Percentiles rank a stretch among this genome's conserved stretches.
Conservation (phyloP, 1,284 basidiomycete genomes). For the Sanghuangporus weigelae region DNA sequence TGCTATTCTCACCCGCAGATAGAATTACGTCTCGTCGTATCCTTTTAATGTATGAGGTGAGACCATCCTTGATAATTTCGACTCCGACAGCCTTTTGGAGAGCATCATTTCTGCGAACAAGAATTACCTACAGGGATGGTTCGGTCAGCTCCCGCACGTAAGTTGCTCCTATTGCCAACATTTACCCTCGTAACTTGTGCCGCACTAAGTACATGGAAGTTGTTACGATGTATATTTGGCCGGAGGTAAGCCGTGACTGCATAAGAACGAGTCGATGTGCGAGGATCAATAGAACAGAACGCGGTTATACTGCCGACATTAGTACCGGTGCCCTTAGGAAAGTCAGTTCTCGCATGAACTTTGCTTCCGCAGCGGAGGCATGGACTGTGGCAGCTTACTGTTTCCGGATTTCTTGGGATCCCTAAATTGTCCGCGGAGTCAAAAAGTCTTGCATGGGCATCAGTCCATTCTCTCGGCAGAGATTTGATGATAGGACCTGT, state of each 20-base stretch:
- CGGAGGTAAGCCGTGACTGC: background rate
- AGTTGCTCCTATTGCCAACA: background rate
- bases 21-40: background rate
- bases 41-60: background rate
- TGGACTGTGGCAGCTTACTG: background rate
- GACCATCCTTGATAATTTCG: constrained; percentile 20
- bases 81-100: constrained; percentile 25
- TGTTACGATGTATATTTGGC: constrained; percentile 4
- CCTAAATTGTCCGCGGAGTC: background rate
- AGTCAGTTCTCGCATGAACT: background rate
- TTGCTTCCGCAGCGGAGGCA: background rate
- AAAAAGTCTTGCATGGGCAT: background rate
- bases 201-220: constrained; percentile 4
- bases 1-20: background rate
- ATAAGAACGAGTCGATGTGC: constrained; percentile 9
- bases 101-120: background rate
- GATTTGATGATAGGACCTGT: constrained; percentile 6
- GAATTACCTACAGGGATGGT: background rate
- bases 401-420: constrained; percentile 5
- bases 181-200: constrained; percentile 12
- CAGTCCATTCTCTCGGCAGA: background rate
- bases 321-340: background rate
- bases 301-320: constrained; percentile 2
- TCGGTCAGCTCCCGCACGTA: background rate
- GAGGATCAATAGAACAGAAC: background rate